Conservation (phyloP, 768 basidiomycete genomes). For the Pleurotus salmoneostramineus region DNA sequence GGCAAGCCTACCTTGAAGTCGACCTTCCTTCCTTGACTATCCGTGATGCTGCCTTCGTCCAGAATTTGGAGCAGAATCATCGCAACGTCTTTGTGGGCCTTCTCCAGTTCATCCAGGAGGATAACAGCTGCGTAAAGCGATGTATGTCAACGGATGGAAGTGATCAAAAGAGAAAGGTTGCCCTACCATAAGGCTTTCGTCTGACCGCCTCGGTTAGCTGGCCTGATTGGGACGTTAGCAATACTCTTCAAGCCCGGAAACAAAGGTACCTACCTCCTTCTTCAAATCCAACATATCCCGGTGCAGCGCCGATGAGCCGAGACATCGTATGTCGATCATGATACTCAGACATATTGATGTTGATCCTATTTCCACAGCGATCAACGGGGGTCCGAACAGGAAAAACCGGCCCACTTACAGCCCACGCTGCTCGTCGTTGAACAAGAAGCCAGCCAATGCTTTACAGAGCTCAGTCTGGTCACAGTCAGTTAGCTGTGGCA, state of each 20-base stretch:
- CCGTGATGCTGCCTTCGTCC: constrained; percentile 86
- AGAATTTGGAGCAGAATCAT: constrained; percentile 90
- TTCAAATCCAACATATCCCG: constrained; percentile 92
- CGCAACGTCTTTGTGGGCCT: constrained; percentile 91
- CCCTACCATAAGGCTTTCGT: constrained; percentile 77
- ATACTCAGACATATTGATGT: constrained; percentile 97
- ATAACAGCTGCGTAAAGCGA: constrained; percentile 51
- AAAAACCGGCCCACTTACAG: constrained; percentile 46
- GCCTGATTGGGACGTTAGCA: constrained; percentile 19
- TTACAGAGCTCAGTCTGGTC: constrained; percentile 84
- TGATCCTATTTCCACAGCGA: constrained; percentile 47
- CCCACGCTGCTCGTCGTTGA: constrained; percentile 84
- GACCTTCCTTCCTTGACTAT: constrained; percentile 88
- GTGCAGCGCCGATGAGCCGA: constrained; percentile 86
- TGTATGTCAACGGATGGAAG: background rate
- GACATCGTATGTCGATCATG: constrained; percentile 92
- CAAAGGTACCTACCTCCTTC: constrained; percentile 47
- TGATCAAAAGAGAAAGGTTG: background rate
- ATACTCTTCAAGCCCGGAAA: too few species aligned
- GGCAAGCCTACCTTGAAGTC: constrained; percentile 72
- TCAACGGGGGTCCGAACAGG: background rate
- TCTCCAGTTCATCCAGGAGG: constrained; percentile 86
- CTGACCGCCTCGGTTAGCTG: constrained; percentile 93
- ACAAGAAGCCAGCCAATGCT: constrained; percentile 83
- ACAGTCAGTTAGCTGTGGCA: background rate